phyloP scores from a whole-genome alignment of 805 yeast species.

The Lachancea fermentati region DNA sequence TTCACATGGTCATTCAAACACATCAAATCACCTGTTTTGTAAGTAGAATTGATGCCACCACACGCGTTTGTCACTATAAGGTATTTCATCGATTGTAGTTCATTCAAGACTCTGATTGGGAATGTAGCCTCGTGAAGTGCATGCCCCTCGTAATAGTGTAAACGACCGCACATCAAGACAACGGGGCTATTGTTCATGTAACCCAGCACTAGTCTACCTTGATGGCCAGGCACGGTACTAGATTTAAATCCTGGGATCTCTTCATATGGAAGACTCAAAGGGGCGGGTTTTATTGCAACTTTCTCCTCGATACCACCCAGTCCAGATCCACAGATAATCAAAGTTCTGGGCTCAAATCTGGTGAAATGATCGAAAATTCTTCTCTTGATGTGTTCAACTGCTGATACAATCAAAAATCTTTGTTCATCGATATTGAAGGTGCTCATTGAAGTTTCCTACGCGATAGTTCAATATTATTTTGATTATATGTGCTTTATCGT shows the following conservation, averaged over 20 bases:
- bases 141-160: constrained; percentile 91
- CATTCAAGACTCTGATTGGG: constrained; percentile 72
- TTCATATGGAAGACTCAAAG: constrained; percentile 51
- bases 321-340: constrained; percentile 93
- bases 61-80: constrained; percentile 94
- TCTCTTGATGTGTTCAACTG: constrained; percentile 14
- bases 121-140: constrained; percentile 75
- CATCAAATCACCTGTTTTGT: constrained; percentile 85
- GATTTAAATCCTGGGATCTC: constrained; percentile 74
- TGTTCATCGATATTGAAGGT: constrained; percentile 15
- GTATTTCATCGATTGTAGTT: constrained; percentile 48
- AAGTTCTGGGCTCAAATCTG: constrained; percentile 46
- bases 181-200: constrained; percentile 68
- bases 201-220: constrained; percentile 78
- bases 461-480: neutral
- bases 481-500: too few relatives aligned
- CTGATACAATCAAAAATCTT: constrained; percentile 14
- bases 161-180: constrained; percentile 88
- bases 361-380: constrained; percentile 15
- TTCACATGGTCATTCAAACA: constrained; percentile 84
- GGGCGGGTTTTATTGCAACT: constrained; percentile 33
- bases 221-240: constrained; percentile 89
- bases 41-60: constrained; percentile 72
- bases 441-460: constrained; percentile 7
- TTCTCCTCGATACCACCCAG: constrained; percentile 73